Conservation (phyloP, 129 eudicot species). For the Flaveria brownii region DNA sequence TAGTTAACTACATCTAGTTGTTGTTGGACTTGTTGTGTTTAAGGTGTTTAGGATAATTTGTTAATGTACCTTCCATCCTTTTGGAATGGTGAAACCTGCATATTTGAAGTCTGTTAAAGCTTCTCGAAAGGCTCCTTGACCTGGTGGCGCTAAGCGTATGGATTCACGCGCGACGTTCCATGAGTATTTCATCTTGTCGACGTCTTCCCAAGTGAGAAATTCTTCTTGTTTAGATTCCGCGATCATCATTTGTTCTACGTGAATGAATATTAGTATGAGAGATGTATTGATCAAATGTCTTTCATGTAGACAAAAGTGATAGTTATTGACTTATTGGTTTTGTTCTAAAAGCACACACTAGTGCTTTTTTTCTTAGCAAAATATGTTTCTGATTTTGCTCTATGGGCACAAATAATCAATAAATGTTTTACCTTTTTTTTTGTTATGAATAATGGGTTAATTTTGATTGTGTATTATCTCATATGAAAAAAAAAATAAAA, state of each 20-base stretch:
- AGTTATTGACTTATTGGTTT: not conserved
- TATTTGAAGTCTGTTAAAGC: conserved; percentile 38
- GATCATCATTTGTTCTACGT: conserved; percentile 37
- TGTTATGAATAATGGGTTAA: not conserved
- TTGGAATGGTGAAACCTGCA: conserved; percentile 41
- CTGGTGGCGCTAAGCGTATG: conserved; percentile 39
- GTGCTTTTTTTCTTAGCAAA: too few relatives aligned
- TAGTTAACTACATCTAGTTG: not conserved
- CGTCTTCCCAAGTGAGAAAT: conserved; percentile 38
- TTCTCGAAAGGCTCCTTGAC: conserved; percentile 43
- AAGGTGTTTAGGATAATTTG: not conserved
- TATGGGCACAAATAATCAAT: too few relatives aligned
- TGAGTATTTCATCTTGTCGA: conserved; percentile 36
- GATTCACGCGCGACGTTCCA: conserved; percentile 41
- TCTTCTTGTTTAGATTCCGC: conserved; percentile 28
- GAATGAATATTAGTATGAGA: not conserved
- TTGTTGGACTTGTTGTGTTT: not conserved
- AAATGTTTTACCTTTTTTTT: not conserved
- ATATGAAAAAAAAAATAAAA: not conserved
- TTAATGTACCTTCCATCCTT: conserved; percentile 41
- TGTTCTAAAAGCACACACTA: not conserved
- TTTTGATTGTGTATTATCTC: not conserved
- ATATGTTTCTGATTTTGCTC: not conserved
- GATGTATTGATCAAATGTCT: not conserved
- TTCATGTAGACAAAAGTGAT: not conserved